Evolutionary conservation across 768 basidiomycete genomes (phyloP), one percentile per base, ranked within the genome.

Genomic region (Kwoniella newhampshirensis): DNA sequence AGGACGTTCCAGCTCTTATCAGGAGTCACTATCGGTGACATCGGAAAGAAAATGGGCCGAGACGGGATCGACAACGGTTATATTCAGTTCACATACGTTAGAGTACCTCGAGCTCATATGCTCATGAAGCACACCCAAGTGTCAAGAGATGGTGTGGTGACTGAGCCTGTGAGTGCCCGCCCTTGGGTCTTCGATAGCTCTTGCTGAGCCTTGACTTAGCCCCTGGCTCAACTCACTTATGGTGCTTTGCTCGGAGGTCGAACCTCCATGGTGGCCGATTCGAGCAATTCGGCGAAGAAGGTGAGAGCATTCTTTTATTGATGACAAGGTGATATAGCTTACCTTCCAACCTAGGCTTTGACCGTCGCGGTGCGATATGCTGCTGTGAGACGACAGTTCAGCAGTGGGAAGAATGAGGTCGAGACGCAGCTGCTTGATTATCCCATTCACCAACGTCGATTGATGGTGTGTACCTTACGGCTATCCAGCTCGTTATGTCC

Each of bases 91-190:
- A 79, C 78, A 28, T 74, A 77, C 54, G 79, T 80, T 48, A 71
- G 78, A 25, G 74, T 80, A 8, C 78, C 79, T 9, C 70, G 79
- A 46, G 73, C 73, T 9, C 71, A 77, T 45, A 78, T 80, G 78
- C 74, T 80, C 60, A 79, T 79, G 78, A 80, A 80, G 69, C 78
- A 80, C 60, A 77, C 77, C 26, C 78, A 79, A 57, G 78, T 78
- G 12, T 77, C 77, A 0, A 63, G 77, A 9, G 69, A 77, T 12
- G 78, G 78, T 26, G 58, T 70, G 9, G 78, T 79, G n/a, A 72
- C 73, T 18, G 77, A 78, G 40, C 78, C 78, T 0, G 72, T 71
- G 40, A 57, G 69, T 59, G n/a, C n/a, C n/a, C n/a, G n/a, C n/a
- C n/a, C n/a, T n/a, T n/a, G n/a, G n/a, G n/a, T n/a, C n/a, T n/a